Conservation (phyloP, 805 yeast species). For the Debaryomyces hansenii region DNA sequence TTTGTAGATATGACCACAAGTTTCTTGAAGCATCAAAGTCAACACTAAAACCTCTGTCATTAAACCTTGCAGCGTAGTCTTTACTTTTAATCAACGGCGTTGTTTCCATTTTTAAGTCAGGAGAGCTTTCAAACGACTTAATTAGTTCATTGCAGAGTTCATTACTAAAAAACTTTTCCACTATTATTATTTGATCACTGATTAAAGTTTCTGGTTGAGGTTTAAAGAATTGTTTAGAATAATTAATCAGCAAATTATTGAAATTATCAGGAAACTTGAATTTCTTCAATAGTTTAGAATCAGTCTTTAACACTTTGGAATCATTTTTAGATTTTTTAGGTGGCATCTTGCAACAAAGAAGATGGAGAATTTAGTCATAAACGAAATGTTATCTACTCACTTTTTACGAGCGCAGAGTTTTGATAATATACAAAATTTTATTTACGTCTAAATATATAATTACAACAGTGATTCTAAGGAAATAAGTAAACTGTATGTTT, state of each 20-base stretch:
- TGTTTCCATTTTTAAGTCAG: conserved; percentile 35
- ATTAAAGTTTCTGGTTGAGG: conserved; percentile 24
- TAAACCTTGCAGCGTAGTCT: conserved; percentile 57
- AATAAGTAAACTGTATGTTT: conserved; percentile 70
- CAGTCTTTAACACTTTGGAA: neutral
- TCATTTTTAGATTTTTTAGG: conserved; percentile 4
- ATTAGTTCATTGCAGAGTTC: conserved; percentile 42
- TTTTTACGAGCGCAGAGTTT: no score
- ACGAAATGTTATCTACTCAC: neutral
- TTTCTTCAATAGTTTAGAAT: neutral
- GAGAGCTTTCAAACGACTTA: conserved; percentile 21
- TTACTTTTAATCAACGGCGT: conserved; percentile 50
- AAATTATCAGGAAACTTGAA: conserved; percentile 19
- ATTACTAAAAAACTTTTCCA: conserved; percentile 37
- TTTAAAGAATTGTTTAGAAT: conserved; percentile 17
- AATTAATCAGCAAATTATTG: conserved; percentile 7
- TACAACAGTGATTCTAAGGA: conserved; percentile 54
- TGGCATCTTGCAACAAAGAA: conserved; percentile 3
- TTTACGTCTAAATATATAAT: neutral
- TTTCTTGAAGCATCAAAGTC: conserved; percentile 38
- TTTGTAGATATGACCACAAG: conserved; percentile 45
- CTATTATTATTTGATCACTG: conserved; percentile 39
- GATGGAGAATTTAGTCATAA: no score
- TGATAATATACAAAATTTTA: neutral
- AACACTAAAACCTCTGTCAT: conserved; percentile 47